Evolutionary conservation across 768 basidiomycete genomes (phyloP), one percentile per base, ranked within the genome.

Genomic region (Mycena maculata): DNA sequence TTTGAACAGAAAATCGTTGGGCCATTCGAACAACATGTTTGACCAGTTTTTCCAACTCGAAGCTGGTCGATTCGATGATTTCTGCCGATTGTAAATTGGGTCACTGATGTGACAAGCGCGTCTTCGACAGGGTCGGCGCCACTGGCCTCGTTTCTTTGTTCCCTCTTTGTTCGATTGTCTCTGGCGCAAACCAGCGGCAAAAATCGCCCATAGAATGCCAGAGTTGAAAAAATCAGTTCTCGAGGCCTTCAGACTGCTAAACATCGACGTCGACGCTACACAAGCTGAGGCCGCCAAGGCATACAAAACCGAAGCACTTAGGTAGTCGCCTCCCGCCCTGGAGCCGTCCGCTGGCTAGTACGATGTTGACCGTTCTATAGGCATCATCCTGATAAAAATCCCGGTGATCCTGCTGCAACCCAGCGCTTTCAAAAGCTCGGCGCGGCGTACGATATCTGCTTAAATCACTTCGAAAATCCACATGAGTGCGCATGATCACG

Each of bases 341-440:
- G 42, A 44, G 13, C 2, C 4, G 33, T 42, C 28, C 4, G 0
- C 10, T 56, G 18, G 28, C 7, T 9, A 41, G 9, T 41, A 6
- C 44, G 5, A 38, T 49, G 36, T 22, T 56, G n/a, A 63, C 33
- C 20, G 30, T 13, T 45, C 23, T 1, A 16, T 30, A 63, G 61
- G 8, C 60, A 62, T 20, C 68, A 70, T 59, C 68, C 64, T 11
- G 61, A 67, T 22, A 63, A 71, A 23, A 81, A 81, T 65, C 74
- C 73, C 18, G 74, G 73, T 36, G 78, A 80, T 58, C 54, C 70
- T 36, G 64, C 73, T 27, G 76, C 80, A 41, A 80, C 77, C 13
- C 72, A 76, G 41, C 76, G 77, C 41, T 81, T 81, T 70, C 80
- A 81, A 60, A 69, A 81, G 68, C 78, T 81, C 50, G 76, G 81